Evolutionary conservation across 2,329 filamentous ascomycete genomes (phyloP).

Genomic region (Fragosphaeria purpurea): DNA sequence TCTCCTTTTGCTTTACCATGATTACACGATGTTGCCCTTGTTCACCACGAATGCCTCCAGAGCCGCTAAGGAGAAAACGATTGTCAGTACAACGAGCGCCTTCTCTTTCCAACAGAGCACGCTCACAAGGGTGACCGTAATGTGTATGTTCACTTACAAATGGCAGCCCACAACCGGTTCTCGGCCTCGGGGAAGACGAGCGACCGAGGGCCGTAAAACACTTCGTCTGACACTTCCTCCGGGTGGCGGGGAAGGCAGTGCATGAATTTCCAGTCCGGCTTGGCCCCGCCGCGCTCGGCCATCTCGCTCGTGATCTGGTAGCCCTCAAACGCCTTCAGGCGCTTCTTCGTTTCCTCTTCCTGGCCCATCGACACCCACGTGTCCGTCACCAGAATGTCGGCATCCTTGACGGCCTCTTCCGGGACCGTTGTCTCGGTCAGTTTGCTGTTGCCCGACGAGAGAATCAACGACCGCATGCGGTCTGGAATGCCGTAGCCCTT

Average conservation of each 20-base stretch:
- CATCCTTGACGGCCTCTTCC: constrained; percentile 74
- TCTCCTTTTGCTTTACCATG: neutral
- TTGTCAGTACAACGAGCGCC: neutral
- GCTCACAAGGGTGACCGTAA: too few species aligned
- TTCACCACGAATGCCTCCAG: constrained; percentile 91
- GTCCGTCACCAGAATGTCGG: constrained; percentile 87
- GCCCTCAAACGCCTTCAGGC: constrained; percentile 71
- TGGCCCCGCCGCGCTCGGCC: constrained; percentile 74
- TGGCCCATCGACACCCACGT: constrained; percentile 99
- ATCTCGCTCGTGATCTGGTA: constrained; percentile 88
- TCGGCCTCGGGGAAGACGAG: constrained; percentile 91
- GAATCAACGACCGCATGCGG: constrained; percentile 63
- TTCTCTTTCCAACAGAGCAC: too few species aligned
- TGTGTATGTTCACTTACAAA: constrained; percentile 42
- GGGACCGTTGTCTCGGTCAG: constrained; percentile 69
- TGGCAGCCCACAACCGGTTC: constrained; percentile 85
- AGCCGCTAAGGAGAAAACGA: constrained; percentile 39
- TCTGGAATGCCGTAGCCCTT: constrained; percentile 72
- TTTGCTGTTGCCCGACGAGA: constrained; percentile 42
- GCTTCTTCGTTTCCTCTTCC: constrained; percentile 70
- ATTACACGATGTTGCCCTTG: constrained; percentile 60
- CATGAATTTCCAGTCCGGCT: constrained; percentile 93
- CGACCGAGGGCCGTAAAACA: constrained; percentile 79
- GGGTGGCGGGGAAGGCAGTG: constrained; percentile 88
- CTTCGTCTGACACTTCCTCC: constrained; percentile 88